phyloP scores from a whole-genome alignment of 139 green algal species.

The Ostreobium quekettii region DNA sequence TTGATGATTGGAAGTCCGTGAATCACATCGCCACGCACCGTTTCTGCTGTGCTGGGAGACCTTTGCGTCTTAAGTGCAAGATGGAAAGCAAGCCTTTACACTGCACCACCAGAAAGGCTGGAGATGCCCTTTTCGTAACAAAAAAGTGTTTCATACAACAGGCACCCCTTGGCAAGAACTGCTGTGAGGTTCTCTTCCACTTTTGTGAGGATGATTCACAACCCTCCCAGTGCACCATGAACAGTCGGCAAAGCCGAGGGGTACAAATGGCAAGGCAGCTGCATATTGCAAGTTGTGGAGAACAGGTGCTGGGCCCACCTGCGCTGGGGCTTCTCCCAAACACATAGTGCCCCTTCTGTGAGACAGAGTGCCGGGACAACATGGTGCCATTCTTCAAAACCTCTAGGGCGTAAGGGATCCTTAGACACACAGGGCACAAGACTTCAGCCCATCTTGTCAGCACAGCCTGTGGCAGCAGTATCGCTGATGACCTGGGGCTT shows the following conservation, averaged over 20 bases:
- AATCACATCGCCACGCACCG: too few relatives aligned
- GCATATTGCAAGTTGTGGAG: not conserved
- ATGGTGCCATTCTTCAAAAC: conserved; percentile 55
- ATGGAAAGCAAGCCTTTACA: too few relatives aligned
- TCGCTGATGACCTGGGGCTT: too few relatives aligned
- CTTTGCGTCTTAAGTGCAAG: too few relatives aligned
- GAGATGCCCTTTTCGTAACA: conserved; percentile 10
- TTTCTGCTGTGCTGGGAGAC: too few relatives aligned
- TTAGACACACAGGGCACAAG: conserved; percentile 17
- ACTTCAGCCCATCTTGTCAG: not conserved
- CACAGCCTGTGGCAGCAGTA: too few relatives aligned
- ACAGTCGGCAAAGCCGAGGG: too few relatives aligned
- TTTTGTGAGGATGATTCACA: too few relatives aligned
- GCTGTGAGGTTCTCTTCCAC: too few relatives aligned
- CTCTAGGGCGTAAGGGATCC: conserved; percentile 52
- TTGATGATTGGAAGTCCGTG: too few relatives aligned
- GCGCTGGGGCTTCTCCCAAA: conserved; percentile 1
- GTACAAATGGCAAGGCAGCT: not conserved
- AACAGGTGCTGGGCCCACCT: not conserved
- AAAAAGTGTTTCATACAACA: conserved; percentile 12
- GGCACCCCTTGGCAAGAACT: conserved; percentile 14
- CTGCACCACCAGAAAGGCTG: too few relatives aligned
- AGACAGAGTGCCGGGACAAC: conserved; percentile 31
- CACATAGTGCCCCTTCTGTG: conserved; percentile 11
- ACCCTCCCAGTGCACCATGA: not conserved